Percentiles rank a stretch among this genome's conserved stretches.
These are phyloP conservation scores for Hemisphaericaspora nanyangensis DNA, from an alignment of 805 yeast genomes.

Conservation along the genomic window DNA sequence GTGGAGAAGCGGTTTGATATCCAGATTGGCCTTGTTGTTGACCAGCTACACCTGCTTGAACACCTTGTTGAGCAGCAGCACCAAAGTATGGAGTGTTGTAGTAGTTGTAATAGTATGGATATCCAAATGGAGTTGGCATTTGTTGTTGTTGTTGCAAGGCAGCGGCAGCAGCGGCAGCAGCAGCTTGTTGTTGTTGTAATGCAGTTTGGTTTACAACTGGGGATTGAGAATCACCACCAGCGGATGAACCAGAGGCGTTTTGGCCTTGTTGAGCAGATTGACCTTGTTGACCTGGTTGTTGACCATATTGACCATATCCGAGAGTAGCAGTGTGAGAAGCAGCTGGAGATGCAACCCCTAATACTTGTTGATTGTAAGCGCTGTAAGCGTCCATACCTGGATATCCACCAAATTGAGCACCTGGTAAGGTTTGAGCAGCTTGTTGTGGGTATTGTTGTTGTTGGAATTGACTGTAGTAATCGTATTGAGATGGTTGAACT, in stretches of 20 bases:
- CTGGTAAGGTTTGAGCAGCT: constrained; percentile 34
- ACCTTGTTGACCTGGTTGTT: constrained; percentile 11
- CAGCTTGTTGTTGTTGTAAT: constrained; percentile 21
- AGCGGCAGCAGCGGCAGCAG: constrained; percentile 7
- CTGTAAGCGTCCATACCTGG: constrained; percentile 44
- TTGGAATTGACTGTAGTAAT: constrained; percentile 32
- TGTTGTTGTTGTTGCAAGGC: constrained; percentile 15
- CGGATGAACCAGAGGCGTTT: constrained; percentile 10
- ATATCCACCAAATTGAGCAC: constrained; percentile 38
- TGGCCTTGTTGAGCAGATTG: constrained; percentile 3
- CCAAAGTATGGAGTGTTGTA: constrained; percentile 39
- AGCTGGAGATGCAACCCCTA: constrained; percentile 26
- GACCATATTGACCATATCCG: constrained; percentile 12
- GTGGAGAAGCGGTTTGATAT: constrained; percentile 4
- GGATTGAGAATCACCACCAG: constrained; percentile 25
- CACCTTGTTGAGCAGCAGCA: constrained; percentile 22
- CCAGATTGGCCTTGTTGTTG: constrained; percentile 13
- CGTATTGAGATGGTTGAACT: constrained; percentile 21
- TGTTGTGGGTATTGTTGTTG: constrained; percentile 40
- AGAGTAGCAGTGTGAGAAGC: constrained; percentile 21
- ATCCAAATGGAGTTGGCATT: constrained; percentile 39
- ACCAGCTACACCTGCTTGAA: constrained; percentile 11
- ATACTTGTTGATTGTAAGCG: constrained; percentile 33
- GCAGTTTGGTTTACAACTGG: constrained; percentile 25
- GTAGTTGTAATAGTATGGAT: constrained; percentile 39